A percentile compares a stretch with the other conserved stretches of the same genome.
phyloP scores from a whole-genome alignment of 768 basidiomycete genomes.

The Suillus ampliporus region DNA sequence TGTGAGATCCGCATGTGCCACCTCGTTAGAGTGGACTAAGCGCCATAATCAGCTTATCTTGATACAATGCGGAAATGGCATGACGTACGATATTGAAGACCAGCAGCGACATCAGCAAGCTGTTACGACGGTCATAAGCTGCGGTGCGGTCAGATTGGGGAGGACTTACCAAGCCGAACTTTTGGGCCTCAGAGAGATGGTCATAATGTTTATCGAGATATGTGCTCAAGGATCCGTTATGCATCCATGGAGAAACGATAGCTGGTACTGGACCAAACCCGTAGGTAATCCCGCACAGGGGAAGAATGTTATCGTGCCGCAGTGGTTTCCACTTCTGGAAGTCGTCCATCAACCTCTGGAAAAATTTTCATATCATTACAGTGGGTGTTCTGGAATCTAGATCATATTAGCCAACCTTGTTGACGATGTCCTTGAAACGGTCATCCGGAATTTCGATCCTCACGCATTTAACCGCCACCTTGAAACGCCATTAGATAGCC shows the following conservation, averaged over 20 bases:
- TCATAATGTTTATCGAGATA: conserved; percentile 19
- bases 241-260: conserved; percentile 26
- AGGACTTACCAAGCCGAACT: conserved; percentile 7
- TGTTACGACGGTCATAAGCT: not conserved
- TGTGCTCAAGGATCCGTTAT: conserved; percentile 21
- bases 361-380: not conserved
- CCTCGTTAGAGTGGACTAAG: not conserved
- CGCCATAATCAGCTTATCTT: not conserved
- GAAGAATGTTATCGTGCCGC: conserved; percentile 45
- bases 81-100: conserved; percentile 14
- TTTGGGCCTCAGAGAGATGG: not conserved
- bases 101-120: conserved; percentile 15
- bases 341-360: not conserved
- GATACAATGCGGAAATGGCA: not conserved
- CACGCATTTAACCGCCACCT: conserved; percentile 36
- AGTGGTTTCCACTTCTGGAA: conserved; percentile 21
- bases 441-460: conserved; percentile 23
- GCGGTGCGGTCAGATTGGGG: not conserved
- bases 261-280: conserved; percentile 25
- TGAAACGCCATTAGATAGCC: not conserved
- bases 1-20: conserved; percentile 8
- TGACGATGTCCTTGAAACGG: conserved; percentile 11
- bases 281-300: conserved; percentile 41
- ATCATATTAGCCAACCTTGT: conserved; percentile 17
- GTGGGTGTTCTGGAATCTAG: not conserved